Percentiles rank a stretch among this genome's conserved stretches.
Conservation (phyloP, 1,284 basidiomycete genomes). For the Dichomitus squalens region DNA sequence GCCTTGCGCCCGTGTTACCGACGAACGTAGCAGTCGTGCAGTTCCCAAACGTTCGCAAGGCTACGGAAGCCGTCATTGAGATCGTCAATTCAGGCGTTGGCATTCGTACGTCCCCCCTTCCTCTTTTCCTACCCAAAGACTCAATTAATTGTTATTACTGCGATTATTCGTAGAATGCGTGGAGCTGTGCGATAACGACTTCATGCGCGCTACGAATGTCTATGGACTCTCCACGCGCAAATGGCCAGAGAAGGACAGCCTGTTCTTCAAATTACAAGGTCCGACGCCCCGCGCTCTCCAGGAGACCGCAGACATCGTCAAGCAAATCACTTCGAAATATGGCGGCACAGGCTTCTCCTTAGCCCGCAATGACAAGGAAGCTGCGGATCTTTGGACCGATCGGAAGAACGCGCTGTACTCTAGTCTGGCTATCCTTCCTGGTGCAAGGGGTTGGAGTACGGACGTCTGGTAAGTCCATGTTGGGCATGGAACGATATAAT, state of each 20-base stretch:
- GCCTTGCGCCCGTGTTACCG: constrained; percentile 80
- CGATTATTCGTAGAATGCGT: constrained; percentile 52
- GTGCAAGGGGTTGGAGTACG: constrained; percentile 73
- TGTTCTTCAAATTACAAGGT: constrained; percentile 92
- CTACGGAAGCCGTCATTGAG: constrained; percentile 75
- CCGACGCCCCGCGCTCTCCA: constrained; percentile 58
- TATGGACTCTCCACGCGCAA: constrained; percentile 58
- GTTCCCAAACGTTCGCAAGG: constrained; percentile 65
- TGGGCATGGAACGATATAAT: constrained; percentile 6
- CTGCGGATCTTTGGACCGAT: constrained; percentile 80
- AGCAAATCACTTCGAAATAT: constrained; percentile 61
- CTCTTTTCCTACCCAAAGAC: background rate
- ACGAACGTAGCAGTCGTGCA: constrained; percentile 73
- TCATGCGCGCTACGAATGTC: constrained; percentile 72
- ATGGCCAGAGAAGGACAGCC: constrained; percentile 71
- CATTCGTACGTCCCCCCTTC: background rate
- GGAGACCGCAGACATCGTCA: constrained; percentile 64
- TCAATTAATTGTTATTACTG: background rate
- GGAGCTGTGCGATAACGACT: constrained; percentile 74
- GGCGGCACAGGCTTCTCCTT: constrained; percentile 74
- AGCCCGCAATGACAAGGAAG: constrained; percentile 69
- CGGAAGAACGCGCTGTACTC: constrained; percentile 84
- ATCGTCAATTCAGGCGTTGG: constrained; percentile 76
- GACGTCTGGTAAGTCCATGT: constrained; percentile 74
- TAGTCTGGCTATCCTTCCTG: constrained; percentile 67